phyloP scores from a whole-genome alignment of 306 rosid genomes.

The Trifolium dubium region DNA sequence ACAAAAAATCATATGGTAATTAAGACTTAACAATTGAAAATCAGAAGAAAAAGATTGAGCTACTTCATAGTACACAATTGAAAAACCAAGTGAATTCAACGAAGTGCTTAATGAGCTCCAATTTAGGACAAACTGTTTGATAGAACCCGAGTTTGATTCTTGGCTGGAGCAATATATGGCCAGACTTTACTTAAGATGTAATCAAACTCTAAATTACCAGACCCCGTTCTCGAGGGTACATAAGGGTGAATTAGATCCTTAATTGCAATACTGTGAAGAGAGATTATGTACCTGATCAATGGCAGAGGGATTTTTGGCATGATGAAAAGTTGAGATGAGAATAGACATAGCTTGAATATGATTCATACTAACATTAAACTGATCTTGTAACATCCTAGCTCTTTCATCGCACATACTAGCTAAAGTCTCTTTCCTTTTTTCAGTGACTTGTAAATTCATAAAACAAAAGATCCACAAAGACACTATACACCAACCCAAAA shows the following conservation, averaged over 20 bases:
- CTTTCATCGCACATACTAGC: conserved; percentile 98
- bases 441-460: conserved; percentile 72
- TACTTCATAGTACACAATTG: conserved; percentile 20
- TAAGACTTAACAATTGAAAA: not conserved
- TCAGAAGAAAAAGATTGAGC: not conserved
- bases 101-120: not conserved
- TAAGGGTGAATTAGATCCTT: not conserved
- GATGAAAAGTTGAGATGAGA: conserved; percentile 92
- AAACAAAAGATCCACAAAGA: conserved; percentile 65
- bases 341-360: conserved; percentile 99
- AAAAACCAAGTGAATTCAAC: not conserved
- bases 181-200: not conserved
- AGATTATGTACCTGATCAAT: conserved; percentile 79
- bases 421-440: conserved; percentile 88
- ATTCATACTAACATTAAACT: conserved; percentile 96
- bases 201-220: not conserved
- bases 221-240: not conserved
- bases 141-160: not conserved
- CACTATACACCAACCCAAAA: conserved; percentile 59
- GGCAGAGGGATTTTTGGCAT: conserved; percentile 84
- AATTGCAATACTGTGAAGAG: conserved; percentile 1
- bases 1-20: not conserved
- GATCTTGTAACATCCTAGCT: conserved; percentile 97
- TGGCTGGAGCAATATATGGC: not conserved
- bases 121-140: not conserved